Base-by-base conservation (phyloP, 441 rosid genomes). In the Populus hybrid region DNA sequence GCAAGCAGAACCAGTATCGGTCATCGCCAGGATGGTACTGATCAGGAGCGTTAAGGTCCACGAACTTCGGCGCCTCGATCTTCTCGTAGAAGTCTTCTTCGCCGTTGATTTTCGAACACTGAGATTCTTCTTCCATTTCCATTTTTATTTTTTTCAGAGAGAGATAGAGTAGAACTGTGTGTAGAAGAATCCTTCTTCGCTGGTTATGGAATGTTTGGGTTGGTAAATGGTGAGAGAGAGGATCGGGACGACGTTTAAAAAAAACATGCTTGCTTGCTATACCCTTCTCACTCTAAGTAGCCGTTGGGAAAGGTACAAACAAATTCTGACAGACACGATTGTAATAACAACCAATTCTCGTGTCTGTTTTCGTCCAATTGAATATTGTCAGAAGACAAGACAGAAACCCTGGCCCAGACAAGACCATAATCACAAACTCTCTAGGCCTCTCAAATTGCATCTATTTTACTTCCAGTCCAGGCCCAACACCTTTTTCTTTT, bases 31-130 rank as follows among this genome's bases (percentile, higher is more conserved):
- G 88, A 76, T 78, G 79, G 66, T 79, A 75, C 36, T 82, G 91
- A 68, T 94, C 94, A 31, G 93, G 94, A 24, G 93, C 90, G 64
- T 86, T 83, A 84, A 96, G 92, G 87, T 96, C 98, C 53, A 93
- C 97, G 79, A 93, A 96, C 92, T 93, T 94, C 1, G 99, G 99
- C 7, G 98, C 99, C 85, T 94, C 94, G 53, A 94, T 93, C 23
- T 87, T 85, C 88, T 96, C 98, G 86, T 96, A 96, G 85, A 94
- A 91, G 45, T 83, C 82, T 64, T 83, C 86, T 59, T 77, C 89
- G 69, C 75, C 79, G 73, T 75, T 71, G 65, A 82, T 86, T 24
- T 76, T 80, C 72, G 72, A 61, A 68, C 64, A 42, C 18, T 61
- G 75, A 11, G 77, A 11, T 10, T 61, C 68, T 35, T 74, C 77